Conservation (phyloP, 768 basidiomycete genomes). For the Strobilomyces echinocephalus region DNA sequence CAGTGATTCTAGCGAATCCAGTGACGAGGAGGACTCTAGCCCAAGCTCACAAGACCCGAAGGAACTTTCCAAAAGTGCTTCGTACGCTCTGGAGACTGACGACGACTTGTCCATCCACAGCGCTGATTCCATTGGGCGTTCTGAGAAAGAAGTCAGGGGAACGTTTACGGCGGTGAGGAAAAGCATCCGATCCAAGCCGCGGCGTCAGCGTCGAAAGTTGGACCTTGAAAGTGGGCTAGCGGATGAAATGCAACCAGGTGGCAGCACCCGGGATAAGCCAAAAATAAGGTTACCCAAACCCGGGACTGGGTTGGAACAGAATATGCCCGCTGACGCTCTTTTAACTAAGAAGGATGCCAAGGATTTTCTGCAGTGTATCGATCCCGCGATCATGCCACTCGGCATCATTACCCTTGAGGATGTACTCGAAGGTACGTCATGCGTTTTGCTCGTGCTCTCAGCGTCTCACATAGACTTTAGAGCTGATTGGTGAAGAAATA, state of each 20-base stretch:
- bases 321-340: slow-evolving; percentile 86
- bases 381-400: slow-evolving; percentile 77
- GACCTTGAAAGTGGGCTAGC: slow-evolving; percentile 25
- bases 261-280: slow-evolving; percentile 18
- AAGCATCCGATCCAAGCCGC: slow-evolving; percentile 8
- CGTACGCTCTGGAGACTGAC: slow-evolving; percentile 33
- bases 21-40: slow-evolving; percentile 37
- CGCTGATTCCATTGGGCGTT: slow-evolving; percentile 18
- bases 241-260: slow-evolving; percentile 14
- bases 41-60: slow-evolving; percentile 14
- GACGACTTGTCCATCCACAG: slow-evolving; percentile 28
- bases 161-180: slow-evolving; percentile 11
- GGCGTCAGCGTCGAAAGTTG: slow-evolving; percentile 5
- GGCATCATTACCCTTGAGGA: slow-evolving; percentile 94
- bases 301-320: slow-evolving; percentile 62
- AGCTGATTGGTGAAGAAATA: slow-evolving; percentile 90
- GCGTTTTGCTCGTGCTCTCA: background rate
- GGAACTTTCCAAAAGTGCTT: slow-evolving; percentile 24
- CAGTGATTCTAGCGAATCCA: slow-evolving; percentile 47
- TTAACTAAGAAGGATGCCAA: slow-evolving; percentile 68
- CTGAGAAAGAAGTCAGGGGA: slow-evolving; percentile 12
- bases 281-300: slow-evolving; percentile 28
- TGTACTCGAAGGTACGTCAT: slow-evolving; percentile 69
- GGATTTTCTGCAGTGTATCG: slow-evolving; percentile 81
- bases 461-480: slow-evolving; percentile 34